phyloP scores from a whole-genome alignment of 78 protist genomes.

The Speleostelium caveatum region DNA sequence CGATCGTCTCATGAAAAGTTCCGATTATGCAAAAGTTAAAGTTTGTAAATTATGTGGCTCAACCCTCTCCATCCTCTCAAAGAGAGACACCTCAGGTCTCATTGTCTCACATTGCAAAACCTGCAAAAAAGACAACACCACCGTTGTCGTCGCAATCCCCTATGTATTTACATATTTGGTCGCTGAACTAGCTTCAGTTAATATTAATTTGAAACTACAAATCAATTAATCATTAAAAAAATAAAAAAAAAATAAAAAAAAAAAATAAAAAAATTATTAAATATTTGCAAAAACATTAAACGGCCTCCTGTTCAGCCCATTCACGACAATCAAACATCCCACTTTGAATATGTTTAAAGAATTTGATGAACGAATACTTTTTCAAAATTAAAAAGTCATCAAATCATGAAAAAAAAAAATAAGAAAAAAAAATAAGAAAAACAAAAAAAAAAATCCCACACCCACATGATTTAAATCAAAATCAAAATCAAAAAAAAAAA shows the following conservation, averaged over 20 bases:
- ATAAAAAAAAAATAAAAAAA: background rate
- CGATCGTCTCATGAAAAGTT: constrained; percentile 95
- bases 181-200: constrained; percentile 94
- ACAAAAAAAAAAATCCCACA: no score
- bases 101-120: constrained; percentile 31
- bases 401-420: no score
- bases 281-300: no score
- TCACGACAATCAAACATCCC: no score
- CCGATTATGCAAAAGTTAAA: constrained; percentile 79
- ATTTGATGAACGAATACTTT: no score
- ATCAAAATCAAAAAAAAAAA: no score
- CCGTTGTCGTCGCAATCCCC: constrained; percentile 83
- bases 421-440: no score
- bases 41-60: constrained; percentile 90
- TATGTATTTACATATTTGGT: constrained; percentile 93
- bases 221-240: constrained; percentile 29
- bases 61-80: constrained; percentile 59
- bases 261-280: constrained; percentile 3
- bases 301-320: no score
- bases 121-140: constrained; percentile 38
- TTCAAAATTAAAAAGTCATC: no score
- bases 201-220: constrained; percentile 75
- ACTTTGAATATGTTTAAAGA: no score
- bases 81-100: background rate
- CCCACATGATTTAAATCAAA: no score